Conservation (phyloP, 2,329 filamentous ascomycete genomes). For the Paraphaeosphaeria sporulosa region DNA sequence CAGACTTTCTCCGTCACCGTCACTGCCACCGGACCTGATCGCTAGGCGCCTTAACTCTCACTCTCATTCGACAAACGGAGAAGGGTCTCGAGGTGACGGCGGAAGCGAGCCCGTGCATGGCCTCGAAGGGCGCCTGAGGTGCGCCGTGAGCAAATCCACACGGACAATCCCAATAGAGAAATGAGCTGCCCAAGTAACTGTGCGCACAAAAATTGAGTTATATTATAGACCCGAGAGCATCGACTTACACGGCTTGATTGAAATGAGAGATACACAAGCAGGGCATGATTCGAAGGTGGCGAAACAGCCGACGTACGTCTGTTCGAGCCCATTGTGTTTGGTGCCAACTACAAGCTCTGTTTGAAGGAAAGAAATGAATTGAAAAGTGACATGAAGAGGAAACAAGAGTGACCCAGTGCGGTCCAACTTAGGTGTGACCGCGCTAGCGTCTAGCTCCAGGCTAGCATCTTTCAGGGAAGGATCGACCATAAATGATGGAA, state of each 20-base stretch:
- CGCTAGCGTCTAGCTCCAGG: slow-evolving; percentile 9
- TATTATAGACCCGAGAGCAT: no score
- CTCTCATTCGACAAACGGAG: background rate
- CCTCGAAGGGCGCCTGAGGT: background rate
- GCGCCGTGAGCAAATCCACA: background rate
- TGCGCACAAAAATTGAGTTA: background rate
- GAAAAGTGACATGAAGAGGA: background rate
- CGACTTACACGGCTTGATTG: no score
- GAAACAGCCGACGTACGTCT: no score
- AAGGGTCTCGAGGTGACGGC: background rate
- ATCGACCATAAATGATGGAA: background rate
- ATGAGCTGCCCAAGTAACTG: background rate
- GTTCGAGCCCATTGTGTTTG: no score
- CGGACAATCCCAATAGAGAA: background rate
- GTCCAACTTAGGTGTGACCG: background rate
- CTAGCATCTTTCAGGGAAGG: background rate
- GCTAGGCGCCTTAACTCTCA: background rate
- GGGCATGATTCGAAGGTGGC: no score
- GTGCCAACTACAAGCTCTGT: no score
- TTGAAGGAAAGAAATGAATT: background rate
- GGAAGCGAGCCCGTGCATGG: background rate
- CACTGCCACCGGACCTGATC: background rate
- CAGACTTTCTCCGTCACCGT: background rate
- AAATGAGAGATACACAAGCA: no score
- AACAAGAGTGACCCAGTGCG: no score